phyloP scores from a whole-genome alignment of 805 yeast genomes.

The Cyberlindnera samutprakarnensis region DNA sequence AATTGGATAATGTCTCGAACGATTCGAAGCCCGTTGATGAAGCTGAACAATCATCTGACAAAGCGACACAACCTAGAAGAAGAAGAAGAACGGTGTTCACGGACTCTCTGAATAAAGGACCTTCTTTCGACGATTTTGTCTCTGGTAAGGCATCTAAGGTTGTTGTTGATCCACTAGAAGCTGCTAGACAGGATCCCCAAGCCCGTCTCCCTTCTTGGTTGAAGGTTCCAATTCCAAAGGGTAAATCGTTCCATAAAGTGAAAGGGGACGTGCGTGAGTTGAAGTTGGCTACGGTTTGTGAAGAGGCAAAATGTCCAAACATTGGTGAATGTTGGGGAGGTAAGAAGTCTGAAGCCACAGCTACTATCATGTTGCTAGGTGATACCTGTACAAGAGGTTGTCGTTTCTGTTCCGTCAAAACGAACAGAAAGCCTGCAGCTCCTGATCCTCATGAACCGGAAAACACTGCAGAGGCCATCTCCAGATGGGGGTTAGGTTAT shows the following conservation, averaged over 20 bases:
- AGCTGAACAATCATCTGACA: not conserved
- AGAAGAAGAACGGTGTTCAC: slow-evolving; percentile 54
- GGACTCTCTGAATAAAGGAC: slow-evolving; percentile 73
- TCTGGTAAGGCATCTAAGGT: slow-evolving; percentile 67
- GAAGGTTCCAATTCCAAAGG: slow-evolving; percentile 95
- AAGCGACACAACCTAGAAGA: slow-evolving; percentile 23
- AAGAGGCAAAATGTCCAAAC: slow-evolving; percentile 98
- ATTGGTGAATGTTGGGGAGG: slow-evolving; percentile 99
- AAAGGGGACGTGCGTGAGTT: slow-evolving; percentile 84
- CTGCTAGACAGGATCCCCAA: slow-evolving; percentile 59
- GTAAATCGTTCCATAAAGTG: slow-evolving; percentile 70
- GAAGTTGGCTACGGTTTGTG: slow-evolving; percentile 92
- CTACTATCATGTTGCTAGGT: slow-evolving; percentile 96
- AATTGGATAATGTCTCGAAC: not conserved
- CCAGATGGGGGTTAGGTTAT: slow-evolving; percentile 97
- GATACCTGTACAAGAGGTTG: slow-evolving; percentile 99
- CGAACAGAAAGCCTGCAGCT: slow-evolving; percentile 77
- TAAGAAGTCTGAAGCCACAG: slow-evolving; percentile 81
- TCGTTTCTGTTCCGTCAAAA: slow-evolving; percentile 94
- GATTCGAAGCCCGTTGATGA: not conserved
- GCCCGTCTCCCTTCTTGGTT: slow-evolving; percentile 88
- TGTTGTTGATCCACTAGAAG: slow-evolving; percentile 67
- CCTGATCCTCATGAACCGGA: slow-evolving; percentile 97
- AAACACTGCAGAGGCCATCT: slow-evolving; percentile 94
- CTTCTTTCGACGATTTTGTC: slow-evolving; percentile 88